Evolutionary conservation across 352 stramenopile species (phyloP), one percentile per base, ranked within the genome.

Genomic region (Phytophthora europaea): DNA sequence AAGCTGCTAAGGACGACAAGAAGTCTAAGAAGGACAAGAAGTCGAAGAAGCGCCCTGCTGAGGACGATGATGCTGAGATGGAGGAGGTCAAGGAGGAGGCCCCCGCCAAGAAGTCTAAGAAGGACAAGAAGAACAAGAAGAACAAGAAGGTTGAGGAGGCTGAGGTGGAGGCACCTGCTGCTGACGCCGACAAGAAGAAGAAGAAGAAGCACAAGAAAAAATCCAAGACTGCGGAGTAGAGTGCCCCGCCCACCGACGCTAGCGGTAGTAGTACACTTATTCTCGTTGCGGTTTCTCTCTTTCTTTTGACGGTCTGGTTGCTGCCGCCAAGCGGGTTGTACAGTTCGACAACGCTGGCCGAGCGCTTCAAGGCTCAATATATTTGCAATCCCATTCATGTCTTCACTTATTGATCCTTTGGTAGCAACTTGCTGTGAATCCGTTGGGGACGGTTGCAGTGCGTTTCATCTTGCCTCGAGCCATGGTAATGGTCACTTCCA

Each of bases 191-290:
- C 62, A 88, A 92, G 71, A 91, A 93, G 79, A 93, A 89, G 74
- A 90, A 90, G 78, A 92, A 94, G 78, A 92, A 92, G 75, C 80
- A 87, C 74, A 90, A 82, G 64, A 94, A 93, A 78, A 93, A 94
- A 83, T 73, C 76, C 59, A 94, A 92, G 77, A 90, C 89, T 79
- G 79, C 80, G 65, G 78, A 85, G 81, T 89, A 91, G 80, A 87
- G 75, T 66, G 34, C 63, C 59, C 56, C 33, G 57, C 73, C 43
- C 61, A 74, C 60, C 64, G 67, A 73, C 67, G 59, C 72, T 80
- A 75, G 64, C 69, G 73, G 76, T 76, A 78, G 76, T 72, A 78
- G 80, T 79, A 83, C 78, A 84, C 59, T 84, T 85, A 79, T 73
- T 75, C 73, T 80, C 57, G 55, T 80, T 82, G 67, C 61, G 54